Base-by-base conservation (phyloP, 345 rosid species). In the Gossypium mustelinum region DNA sequence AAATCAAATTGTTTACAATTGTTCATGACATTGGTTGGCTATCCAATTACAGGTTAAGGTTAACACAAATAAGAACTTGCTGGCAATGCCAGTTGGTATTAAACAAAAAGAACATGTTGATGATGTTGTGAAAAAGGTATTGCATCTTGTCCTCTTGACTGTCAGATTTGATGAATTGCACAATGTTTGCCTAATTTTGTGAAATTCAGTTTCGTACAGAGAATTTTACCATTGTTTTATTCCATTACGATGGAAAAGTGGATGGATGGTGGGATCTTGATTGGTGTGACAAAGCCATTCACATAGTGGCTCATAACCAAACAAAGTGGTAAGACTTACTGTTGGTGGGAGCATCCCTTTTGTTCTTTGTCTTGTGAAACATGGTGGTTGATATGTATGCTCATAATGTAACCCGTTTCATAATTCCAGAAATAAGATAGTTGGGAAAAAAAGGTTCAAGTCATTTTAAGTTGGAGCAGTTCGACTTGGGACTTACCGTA, bases 1-100 rank as follows among this genome's bases (percentile, higher is more conserved):
- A 34, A 60, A 43, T 71, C n/a, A 22, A 8, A 43, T 71, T 22
- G 41, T 68, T 75, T 56, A 6, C 51, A 55, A 9, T 29, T 62
- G 6, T 41, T 72, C 73, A 72, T 70, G 51, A 68, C 51, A 61
- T 45, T 59, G 56, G 11, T 43, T 80, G 76, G 62, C 57, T 52
- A 51, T 75, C 29, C 70, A 65, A 63, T 75, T 61, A 54, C 81
- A 93, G 91, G 87, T 73, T 27, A 77, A 79, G 41, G 77, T 73
- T 75, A 74, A 77, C 80, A 84, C 82, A n/a, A 80, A 79, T 78
- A 86, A 71, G 60, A 79, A 89, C 83, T 86, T 96, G 77, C 80
- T 96, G 84, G 98, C 99, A 63, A 89, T 96, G 78, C 87, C 99
- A 0, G 99, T 90, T 81, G 99, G 99, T 80, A 85, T 92, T 70